Evolutionary conservation across 2,329 filamentous ascomycete genomes (phyloP).

Genomic region (Lecanicillium sp.): DNA sequence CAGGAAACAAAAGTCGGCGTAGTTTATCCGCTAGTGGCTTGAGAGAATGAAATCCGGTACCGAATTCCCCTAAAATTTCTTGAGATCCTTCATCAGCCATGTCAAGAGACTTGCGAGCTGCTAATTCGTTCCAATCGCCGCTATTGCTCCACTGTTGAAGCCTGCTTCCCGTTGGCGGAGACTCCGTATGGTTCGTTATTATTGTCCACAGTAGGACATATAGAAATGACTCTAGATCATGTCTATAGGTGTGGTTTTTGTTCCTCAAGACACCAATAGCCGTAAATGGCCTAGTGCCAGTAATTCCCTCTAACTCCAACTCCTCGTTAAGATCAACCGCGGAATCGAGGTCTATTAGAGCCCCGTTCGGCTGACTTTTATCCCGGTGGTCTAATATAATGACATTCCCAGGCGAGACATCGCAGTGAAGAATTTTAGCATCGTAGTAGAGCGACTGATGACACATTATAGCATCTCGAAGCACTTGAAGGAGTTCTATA

Average conservation of each 20-base stretch:
- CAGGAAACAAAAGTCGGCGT: too few relatives aligned
- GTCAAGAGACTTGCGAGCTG: too few relatives aligned
- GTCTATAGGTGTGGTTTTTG: constrained; percentile 13
- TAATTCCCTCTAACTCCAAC: constrained; percentile 5
- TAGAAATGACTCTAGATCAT: constrained; percentile 21
- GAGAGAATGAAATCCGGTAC: neutral
- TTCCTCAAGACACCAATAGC: constrained; percentile 14
- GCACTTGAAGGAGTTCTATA: constrained; percentile 10
- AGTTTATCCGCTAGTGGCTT: too few relatives aligned
- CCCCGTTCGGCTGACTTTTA: constrained; percentile 5
- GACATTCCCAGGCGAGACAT: constrained; percentile 13
- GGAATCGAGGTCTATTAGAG: constrained; percentile 14
- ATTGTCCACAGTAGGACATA: constrained; percentile 14
- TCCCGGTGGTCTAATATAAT: constrained; percentile 8
- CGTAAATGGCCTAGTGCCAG: constrained; percentile 16
- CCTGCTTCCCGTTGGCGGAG: neutral
- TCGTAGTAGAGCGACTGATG: constrained; percentile 11
- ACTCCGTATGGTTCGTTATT: constrained; percentile 5
- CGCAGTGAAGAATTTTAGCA: constrained; percentile 11
- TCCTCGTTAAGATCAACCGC: constrained; percentile 9
- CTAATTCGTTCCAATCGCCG: neutral
- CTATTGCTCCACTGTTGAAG: neutral
- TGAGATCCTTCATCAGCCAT: too few relatives aligned
- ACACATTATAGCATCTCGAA: constrained; percentile 14
- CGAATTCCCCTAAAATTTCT: neutral